Percentiles rank a stretch among this genome's conserved stretches.
phyloP scores from a whole-genome alignment of 2,329 filamentous ascomycete species.

The Grosmannia serpens region DNA sequence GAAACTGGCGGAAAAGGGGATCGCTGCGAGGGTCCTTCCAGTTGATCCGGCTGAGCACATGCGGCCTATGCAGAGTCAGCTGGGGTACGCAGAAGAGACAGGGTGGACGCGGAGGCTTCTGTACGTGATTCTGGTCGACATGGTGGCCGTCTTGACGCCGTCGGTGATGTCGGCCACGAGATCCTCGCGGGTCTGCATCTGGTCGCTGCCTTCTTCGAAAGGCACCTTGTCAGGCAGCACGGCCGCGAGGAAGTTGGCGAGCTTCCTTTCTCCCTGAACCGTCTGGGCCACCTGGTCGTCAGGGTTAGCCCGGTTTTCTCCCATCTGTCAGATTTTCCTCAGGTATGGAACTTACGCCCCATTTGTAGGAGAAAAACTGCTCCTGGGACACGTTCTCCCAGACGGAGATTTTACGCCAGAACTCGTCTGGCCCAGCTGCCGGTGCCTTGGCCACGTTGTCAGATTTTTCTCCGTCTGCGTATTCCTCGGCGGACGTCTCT shows the following conservation, averaged over 20 bases:
- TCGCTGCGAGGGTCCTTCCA: constrained; percentile 48
- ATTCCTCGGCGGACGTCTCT: not conserved
- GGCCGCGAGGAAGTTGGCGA: constrained; percentile 35
- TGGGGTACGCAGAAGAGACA: not conserved
- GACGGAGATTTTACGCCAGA: constrained; percentile 37
- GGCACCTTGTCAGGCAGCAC: constrained; percentile 40
- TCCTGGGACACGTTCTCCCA: constrained; percentile 36
- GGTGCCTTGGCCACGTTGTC: not conserved
- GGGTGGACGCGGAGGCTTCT: not conserved
- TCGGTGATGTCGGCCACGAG: constrained; percentile 42
- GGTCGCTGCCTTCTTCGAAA: constrained; percentile 15
- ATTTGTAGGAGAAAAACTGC: constrained; percentile 41
- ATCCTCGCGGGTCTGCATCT: constrained; percentile 34
- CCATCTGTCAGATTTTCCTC: not conserved
- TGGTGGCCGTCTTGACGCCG: constrained; percentile 42
- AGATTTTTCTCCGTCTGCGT: not conserved
- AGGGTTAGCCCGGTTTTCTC: not conserved
- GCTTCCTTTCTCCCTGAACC: constrained; percentile 32
- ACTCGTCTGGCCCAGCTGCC: constrained; percentile 21
- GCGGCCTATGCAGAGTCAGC: constrained; percentile 27
- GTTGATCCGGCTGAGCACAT: constrained; percentile 46
- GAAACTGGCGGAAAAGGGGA: constrained; percentile 48
- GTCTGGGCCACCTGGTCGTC: constrained; percentile 32
- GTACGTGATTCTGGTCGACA: constrained; percentile 47
- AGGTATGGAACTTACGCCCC: constrained; percentile 33